phyloP scores from a whole-genome alignment of 2,329 filamentous ascomycete species.

The Beauveria scarabaeidicola region DNA sequence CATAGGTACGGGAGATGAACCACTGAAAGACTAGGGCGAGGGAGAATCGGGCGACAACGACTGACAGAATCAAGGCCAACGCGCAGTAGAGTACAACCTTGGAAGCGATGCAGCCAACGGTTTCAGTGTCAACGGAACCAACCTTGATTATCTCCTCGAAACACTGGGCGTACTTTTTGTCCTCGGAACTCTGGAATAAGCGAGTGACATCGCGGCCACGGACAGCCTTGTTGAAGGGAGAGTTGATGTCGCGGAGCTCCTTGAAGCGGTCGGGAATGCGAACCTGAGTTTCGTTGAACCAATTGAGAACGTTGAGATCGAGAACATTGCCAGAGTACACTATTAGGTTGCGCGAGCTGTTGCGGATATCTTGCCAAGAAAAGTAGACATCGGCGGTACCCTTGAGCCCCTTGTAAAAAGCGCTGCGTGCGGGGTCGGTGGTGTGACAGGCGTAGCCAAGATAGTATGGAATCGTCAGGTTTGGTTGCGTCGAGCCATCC shows the following conservation, averaged over 20 bases:
- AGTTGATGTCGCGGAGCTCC: constrained; percentile 61
- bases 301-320: constrained; percentile 78
- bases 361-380: constrained; percentile 89
- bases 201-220: constrained; percentile 85
- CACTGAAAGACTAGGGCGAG: constrained; percentile 90
- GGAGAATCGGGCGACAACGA: constrained; percentile 79
- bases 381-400: constrained; percentile 85
- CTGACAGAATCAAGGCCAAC: constrained; percentile 80
- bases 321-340: constrained; percentile 93
- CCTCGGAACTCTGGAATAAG: constrained; percentile 66
- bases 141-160: constrained; percentile 93
- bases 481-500: constrained; percentile 75
- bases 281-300: constrained; percentile 82
- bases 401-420: constrained; percentile 63
- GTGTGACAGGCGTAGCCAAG: constrained; percentile 87
- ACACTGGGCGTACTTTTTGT: constrained; percentile 79
- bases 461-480: constrained; percentile 67
- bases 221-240: constrained; percentile 51
- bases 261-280: constrained; percentile 68
- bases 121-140: constrained; percentile 90
- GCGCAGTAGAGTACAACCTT: constrained; percentile 95
- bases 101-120: constrained; percentile 93
- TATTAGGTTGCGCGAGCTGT: constrained; percentile 78
- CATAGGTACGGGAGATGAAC: constrained; percentile 85
- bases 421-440: constrained; percentile 52